Evolutionary conservation across 331 rosid genomes (phyloP), one percentile per base, ranked within the genome.

Genomic region (Malus hybrid): DNA sequence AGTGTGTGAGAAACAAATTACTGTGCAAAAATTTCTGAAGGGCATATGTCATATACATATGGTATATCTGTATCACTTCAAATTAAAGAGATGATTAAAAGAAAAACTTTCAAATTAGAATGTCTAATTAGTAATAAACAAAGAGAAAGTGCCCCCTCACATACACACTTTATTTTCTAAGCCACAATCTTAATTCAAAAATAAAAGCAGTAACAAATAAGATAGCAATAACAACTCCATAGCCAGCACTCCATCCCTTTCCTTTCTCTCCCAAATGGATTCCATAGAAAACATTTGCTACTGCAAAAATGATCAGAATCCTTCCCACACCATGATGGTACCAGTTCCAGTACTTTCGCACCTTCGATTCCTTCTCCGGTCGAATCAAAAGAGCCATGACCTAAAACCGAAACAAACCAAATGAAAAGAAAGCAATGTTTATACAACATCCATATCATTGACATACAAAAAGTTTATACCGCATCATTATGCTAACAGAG

Each of bases 241-340:
- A 91, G 67, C 84, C 87, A 2, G 80, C 82, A 74, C 6, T 71
- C 97, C 97, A 91, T 31, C 79, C 85, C 8, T 59, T 80, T 67
- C 88, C 96, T 70, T 77, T 85, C 7, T 15, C 80, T 10, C 84
- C 95, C 60, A 89, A 77, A 80, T 85, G 84, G 66, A 91, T 89
- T 57, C 97, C 97, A 29, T 89, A 89, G 90, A 89, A 91, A 31
- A 89, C 86, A 79, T 91, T 91, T 65, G 90, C 89, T 16, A 83
- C 48, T n/a, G 90, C 87, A 44, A 89, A 42, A 55, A 89, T 84
- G 39, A 91, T 75, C 65, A 89, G 74, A 71, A 83, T 77, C 76
- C 93, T 91, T 5, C 97, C 97, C 36, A 54, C 71, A 32, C 67
- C 83, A 19, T 86, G 92, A 74, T 91, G 97, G 75, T 87, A 89